phyloP scores from a whole-genome alignment of 2,329 filamentous ascomycete species.

The Pseudovirgaria hyperparasitica region DNA sequence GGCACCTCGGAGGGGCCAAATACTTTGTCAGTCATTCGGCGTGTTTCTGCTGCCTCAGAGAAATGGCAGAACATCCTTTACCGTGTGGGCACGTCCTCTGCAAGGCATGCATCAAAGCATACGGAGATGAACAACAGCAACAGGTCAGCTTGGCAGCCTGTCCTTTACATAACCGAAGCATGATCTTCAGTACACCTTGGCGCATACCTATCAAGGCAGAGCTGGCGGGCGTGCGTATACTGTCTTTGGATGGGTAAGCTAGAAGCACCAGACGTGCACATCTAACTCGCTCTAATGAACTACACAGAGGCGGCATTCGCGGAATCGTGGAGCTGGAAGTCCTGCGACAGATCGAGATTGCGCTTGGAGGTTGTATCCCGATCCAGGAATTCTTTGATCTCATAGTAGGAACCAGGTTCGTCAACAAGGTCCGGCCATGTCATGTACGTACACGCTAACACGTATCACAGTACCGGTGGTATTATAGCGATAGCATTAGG shows the following conservation, averaged over 20 bases:
- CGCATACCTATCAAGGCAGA: conserved; percentile 20
- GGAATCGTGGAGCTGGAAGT: conserved; percentile 34
- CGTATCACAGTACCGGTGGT: conserved; percentile 26
- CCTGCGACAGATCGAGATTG: conserved; percentile 27
- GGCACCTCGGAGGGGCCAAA: conserved; percentile 7
- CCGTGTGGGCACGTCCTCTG: conserved; percentile 36
- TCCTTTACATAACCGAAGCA: conserved; percentile 16
- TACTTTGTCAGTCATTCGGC: conserved; percentile 28
- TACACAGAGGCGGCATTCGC: conserved; percentile 31
- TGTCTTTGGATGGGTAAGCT: conserved; percentile 30
- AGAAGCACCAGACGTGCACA: background rate
- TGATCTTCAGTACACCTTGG: conserved; percentile 6
- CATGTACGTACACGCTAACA: no score
- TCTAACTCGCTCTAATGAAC: background rate
- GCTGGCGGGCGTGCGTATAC: conserved; percentile 23
- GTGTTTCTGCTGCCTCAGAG: conserved; percentile 35
- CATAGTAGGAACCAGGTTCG: conserved; percentile 20
- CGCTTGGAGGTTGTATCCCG: conserved; percentile 24
- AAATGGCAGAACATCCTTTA: conserved; percentile 29
- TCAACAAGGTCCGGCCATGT: background rate
- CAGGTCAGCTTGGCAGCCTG: conserved; percentile 11
- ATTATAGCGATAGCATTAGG: conserved; percentile 31
- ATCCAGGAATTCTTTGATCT: conserved; percentile 37
- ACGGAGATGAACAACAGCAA: conserved; percentile 7
- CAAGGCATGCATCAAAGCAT: conserved; percentile 26